A percentile compares a stretch with the other conserved stretches of the same genome.
These are phyloP conservation scores for Spathaspora boniae DNA, from an alignment of 805 yeast species.

Conservation along the genomic window DNA sequence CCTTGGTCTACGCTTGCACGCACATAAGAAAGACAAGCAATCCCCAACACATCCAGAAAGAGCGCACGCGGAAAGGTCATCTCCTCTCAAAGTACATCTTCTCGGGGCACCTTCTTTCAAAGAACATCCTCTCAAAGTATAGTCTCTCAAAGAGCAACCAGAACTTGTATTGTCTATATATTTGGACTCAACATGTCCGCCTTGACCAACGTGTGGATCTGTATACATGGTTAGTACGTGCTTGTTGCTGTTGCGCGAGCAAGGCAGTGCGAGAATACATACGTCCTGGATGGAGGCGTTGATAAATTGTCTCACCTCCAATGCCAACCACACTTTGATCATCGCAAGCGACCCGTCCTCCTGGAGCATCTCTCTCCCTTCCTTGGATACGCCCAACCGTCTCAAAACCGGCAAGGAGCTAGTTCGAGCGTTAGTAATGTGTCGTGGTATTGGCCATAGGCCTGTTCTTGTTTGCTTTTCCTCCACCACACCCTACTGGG, in stretches of 20 bases:
- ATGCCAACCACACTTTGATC: conserved; percentile 87
- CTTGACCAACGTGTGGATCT: conserved; percentile 42
- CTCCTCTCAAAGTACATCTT: no score
- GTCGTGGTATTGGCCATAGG: no score
- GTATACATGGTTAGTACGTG: conserved; percentile 17
- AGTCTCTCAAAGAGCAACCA: no score
- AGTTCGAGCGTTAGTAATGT: no score
- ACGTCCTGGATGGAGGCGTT: conserved; percentile 79
- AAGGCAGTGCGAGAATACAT: conserved; percentile 25
- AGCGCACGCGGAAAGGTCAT: no score
- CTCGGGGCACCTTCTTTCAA: no score
- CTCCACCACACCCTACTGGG: neutral
- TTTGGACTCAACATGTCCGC: conserved; percentile 47
- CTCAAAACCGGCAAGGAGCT: conserved; percentile 84
- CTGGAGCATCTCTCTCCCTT: conserved; percentile 54
- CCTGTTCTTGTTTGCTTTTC: no score
- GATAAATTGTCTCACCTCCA: conserved; percentile 85
- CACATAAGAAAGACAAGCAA: no score
- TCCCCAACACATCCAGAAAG: no score
- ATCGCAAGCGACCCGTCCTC: conserved; percentile 66
- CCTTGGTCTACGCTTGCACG: no score
- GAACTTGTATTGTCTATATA: conserved; percentile 15
- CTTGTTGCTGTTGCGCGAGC: no score
- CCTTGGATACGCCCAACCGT: conserved; percentile 68
- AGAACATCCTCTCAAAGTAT: no score